Evolutionary conservation across 352 stramenopile species (phyloP), one percentile per base, ranked within the genome.

Genomic region (Pilasporangium apinafurcum): DNA sequence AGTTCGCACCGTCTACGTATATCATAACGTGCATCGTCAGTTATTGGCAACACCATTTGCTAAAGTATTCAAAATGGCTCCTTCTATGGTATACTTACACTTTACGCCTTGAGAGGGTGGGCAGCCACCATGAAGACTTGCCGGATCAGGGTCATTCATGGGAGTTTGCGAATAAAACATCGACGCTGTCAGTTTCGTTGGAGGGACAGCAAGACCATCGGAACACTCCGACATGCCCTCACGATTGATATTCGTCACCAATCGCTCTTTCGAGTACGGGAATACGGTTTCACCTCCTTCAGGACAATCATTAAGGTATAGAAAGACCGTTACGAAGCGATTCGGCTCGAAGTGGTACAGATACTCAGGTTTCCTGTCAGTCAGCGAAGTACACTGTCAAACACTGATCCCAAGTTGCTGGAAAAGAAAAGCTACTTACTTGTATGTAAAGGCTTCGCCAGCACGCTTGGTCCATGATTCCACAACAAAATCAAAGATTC

Each of bases 271-370:
- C 22, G 68, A 85, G 58, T 87, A 84, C 25, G 69, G 92, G 59
- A 98, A 98, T 14, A 98, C 80, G 4, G 93, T 98, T 64, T 98
- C 81, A 14, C 94, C 95, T 37, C 94, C 94, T 46, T 95, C 78
- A 10, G 72, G 65, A 8, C 97, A 96, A 44, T 97, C 83, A 49
- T 83, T 97, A 28, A 98, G 64, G 65, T 98, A 98, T 55, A 96
- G 71, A 37, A 98, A 96, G 9, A 98, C 70, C 12, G 93, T 98
- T 6, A 84, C 88, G 57, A 96, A 97, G 14, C 95, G 79, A 69
- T 98, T 98, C 20, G 76, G 73, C 50, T 85, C 71, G 41, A 86
- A 84, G 37, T 83, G 68, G 21, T 70, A 56, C 34, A 75, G 33
- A 45, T 77, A 40, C 43, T 48, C 48, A 2, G 75, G 75, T 21